Conservation (phyloP, 1,284 basidiomycete genomes). For the Rhizoctonia solani region DNA sequence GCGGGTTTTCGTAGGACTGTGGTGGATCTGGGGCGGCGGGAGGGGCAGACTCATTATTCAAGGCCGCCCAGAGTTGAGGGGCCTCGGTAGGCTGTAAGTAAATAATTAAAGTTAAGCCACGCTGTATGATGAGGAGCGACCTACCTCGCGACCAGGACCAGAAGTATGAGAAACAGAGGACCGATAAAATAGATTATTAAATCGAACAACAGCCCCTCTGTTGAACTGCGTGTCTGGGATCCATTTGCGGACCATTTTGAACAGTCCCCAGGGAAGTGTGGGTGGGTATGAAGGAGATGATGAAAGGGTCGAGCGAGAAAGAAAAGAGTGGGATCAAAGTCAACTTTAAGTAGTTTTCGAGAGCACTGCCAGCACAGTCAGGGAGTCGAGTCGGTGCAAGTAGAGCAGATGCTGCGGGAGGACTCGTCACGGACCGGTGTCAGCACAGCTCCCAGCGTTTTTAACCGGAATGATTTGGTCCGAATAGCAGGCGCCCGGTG, state of each 20-base stretch:
- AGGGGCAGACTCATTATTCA: neutral
- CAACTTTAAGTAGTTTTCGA: neutral
- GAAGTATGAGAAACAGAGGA: constrained; percentile 8
- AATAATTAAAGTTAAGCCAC: neutral
- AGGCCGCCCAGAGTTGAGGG: constrained; percentile 17
- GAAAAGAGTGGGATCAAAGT: neutral
- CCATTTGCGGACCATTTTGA: constrained; percentile 22
- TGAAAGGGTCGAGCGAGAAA: neutral
- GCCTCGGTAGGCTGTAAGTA: constrained; percentile 10
- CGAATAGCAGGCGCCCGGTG: constrained; percentile 17
- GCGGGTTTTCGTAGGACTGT: neutral
- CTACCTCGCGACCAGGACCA: constrained; percentile 16
- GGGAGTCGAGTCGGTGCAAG: neutral
- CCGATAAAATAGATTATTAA: constrained; percentile 19
- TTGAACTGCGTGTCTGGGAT: constrained; percentile 24
- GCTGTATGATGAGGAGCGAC: neutral
- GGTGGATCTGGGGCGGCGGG: constrained; percentile 1
- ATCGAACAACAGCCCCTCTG: constrained; percentile 13
- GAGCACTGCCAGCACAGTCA: too few relatives aligned
- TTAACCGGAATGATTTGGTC: neutral
- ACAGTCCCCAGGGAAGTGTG: neutral
- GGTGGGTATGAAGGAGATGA: neutral
- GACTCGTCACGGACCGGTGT: constrained; percentile 13
- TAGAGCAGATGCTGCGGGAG: neutral
- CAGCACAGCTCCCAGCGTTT: constrained; percentile 3